Evolutionary conservation across 495 filamentous ascomycete genomes (phyloP), one percentile per base, ranked within the genome.

Genomic region (Hypoxylon lienhwacheense): DNA sequence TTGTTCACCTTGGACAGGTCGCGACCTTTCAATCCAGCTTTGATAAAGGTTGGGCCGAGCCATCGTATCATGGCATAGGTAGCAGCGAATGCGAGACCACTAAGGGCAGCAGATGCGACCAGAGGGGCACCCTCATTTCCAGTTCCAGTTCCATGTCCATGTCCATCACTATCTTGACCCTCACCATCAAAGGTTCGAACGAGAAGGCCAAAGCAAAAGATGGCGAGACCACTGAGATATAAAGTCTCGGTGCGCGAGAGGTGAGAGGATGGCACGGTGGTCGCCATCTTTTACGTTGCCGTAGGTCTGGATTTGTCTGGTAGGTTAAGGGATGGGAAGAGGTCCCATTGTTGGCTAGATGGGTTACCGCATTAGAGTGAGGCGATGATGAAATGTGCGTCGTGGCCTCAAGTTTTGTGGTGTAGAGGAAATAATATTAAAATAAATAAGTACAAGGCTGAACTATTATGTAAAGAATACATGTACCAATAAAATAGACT

Each of bases 91-190:
- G 87, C 90, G 47, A 97, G 77, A 7, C 87, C 85, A 63, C 87
- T 87, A 58, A 97, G 85, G 4, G 91, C 91, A 29, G 95, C 74
- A 10, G 90, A 95, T 5, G 90, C 91, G 53, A 95, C 76, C 47
- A 99, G 77, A 11, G 95, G 95, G 60, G 89, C 90, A 61, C 90
- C 92, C n/a, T n/a, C n/a, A n/a, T n/a, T n/a, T n/a, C n/a, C n/a
- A n/a, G n/a, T n/a, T n/a, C n/a, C n/a, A n/a, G n/a, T n/a, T n/a
- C n/a, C n/a, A n/a, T n/a, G n/a, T n/a, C n/a, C n/a, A n/a, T n/a
- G n/a, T n/a, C n/a, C n/a, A n/a, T n/a, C n/a, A n/a, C n/a, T n/a
- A n/a, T n/a, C n/a, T n/a, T n/a, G n/a, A n/a, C n/a, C n/a, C 66
- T 97, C 91, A 50, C 70, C 73, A 35, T 77, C 71, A 67, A 96